These are phyloP conservation scores for Omphalotus olearius DNA, from an alignment of 1,284 basidiomycete genomes.

Conservation along the genomic window DNA sequence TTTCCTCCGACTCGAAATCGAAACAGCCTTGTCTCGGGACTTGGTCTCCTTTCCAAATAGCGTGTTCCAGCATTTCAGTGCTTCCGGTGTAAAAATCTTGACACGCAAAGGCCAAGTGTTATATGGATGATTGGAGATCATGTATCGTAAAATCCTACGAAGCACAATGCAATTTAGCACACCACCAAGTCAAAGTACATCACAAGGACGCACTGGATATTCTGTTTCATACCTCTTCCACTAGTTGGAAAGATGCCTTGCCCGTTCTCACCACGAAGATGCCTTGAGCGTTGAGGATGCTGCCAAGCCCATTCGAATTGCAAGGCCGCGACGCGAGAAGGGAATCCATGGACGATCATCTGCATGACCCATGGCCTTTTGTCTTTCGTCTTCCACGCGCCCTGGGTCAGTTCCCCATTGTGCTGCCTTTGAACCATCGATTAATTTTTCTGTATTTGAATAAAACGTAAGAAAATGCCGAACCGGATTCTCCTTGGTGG, in stretches of 20 bases:
- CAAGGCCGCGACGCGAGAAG: slow-evolving; percentile 78
- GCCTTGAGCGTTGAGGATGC: slow-evolving; percentile 59
- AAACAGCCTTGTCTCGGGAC: background rate
- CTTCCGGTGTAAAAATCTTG: slow-evolving; percentile 64
- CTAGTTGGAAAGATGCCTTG: slow-evolving; percentile 32
- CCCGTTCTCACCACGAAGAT: slow-evolving; percentile 43
- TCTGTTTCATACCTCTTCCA: slow-evolving; percentile 34
- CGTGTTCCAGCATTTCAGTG: slow-evolving; percentile 45
- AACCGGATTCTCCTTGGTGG: slow-evolving; percentile 71
- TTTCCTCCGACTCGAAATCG: background rate
- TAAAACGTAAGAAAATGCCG: slow-evolving; percentile 7
- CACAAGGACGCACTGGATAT: slow-evolving; percentile 39
- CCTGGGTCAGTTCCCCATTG: slow-evolving; percentile 76
- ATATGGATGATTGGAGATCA: slow-evolving; percentile 58
- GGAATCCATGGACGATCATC: slow-evolving; percentile 86
- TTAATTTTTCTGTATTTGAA: too few relatives aligned
- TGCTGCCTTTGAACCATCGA: slow-evolving; percentile 82
- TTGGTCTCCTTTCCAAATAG: slow-evolving; percentile 20
- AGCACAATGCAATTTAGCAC: slow-evolving; percentile 2
- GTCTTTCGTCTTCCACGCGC: slow-evolving; percentile 70
- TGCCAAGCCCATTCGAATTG: slow-evolving; percentile 96
- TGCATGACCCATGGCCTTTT: slow-evolving; percentile 88
- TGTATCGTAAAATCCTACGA: slow-evolving; percentile 44
- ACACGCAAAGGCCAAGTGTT: slow-evolving; percentile 62
- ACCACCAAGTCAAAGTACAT: background rate